Evolutionary conservation across 1,284 basidiomycete genomes (phyloP).

Genomic region (Veloboletus limbatus): DNA sequence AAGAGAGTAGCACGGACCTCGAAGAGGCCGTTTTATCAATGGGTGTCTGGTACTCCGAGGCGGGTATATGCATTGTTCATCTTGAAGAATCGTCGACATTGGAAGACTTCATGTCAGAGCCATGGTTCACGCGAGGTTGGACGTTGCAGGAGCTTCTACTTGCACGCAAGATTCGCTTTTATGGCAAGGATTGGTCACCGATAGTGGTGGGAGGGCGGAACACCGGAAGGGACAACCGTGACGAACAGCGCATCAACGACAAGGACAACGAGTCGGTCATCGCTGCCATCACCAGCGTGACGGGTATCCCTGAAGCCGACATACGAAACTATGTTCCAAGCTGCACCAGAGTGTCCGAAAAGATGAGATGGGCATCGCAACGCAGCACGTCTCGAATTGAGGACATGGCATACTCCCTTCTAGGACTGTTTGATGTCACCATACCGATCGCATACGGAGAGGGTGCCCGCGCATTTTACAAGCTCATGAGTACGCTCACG

Average conservation of each 20-base stretch:
- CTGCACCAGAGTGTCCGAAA: slow-evolving; percentile 23
- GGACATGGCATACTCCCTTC: slow-evolving; percentile 26
- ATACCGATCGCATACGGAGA: slow-evolving; percentile 28
- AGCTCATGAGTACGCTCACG: slow-evolving; percentile 17
- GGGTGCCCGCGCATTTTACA: slow-evolving; percentile 24
- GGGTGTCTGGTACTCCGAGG: slow-evolving; percentile 25
- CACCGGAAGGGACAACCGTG: slow-evolving; percentile 4
- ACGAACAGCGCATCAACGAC: slow-evolving; percentile 24
- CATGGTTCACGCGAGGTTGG: slow-evolving; percentile 28
- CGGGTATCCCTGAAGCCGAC: slow-evolving; percentile 24
- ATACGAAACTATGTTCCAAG: slow-evolving; percentile 22
- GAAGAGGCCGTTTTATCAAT: slow-evolving; percentile 28
- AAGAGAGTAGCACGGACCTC: slow-evolving; percentile 25
- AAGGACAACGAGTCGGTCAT: slow-evolving; percentile 24
- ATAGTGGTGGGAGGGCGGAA: slow-evolving; percentile 17
- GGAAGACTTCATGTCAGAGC: slow-evolving; percentile 24
- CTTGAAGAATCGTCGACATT: slow-evolving; percentile 18
- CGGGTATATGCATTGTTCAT: slow-evolving; percentile 26
- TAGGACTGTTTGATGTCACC: slow-evolving; percentile 22
- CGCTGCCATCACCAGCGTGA: slow-evolving; percentile 15
- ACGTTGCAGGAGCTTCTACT: slow-evolving; percentile 25
- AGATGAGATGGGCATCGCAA: slow-evolving; percentile 26
- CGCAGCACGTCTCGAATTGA: slow-evolving; percentile 23
- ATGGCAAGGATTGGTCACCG: slow-evolving; percentile 27
- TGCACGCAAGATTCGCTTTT: slow-evolving; percentile 26